Base-by-base conservation (phyloP, 257 asterid species). In the Solanum piurae region DNA sequence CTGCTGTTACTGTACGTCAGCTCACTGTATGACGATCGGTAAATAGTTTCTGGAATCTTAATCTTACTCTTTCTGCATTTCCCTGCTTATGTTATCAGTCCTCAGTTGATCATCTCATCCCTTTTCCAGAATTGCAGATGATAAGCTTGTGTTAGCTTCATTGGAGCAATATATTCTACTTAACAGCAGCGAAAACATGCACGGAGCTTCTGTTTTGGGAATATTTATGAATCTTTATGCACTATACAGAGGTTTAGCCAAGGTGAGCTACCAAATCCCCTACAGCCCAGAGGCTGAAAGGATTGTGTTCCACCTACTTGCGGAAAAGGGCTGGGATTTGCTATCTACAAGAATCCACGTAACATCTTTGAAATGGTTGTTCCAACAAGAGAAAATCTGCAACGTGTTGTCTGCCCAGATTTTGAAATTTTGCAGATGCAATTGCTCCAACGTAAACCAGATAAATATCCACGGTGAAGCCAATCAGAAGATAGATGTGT, bases 261-360 rank as follows among this genome's bases (percentile, higher is more conserved):
- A 95, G 91, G 88, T 90, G 92, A 90, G 91, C 91, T 95, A 93
- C 93, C 98, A 95, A 92, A 92, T 93, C 86, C 95, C 98, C 83
- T 95, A 94, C 89, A 97, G 99, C 89, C 93, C 92, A 72, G 99
- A 95, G 90, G 98, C 98, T 87, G 98, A 97, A 91, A 93, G 89
- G 92, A 92, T 93, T 86, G 91, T 95, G 73, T 95, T 92, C 88
- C 94, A 90, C 83, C 83, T 94, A 84, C 86, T 95, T 89, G 92
- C 90, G 74, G 96, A 95, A 87, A 93, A 91, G 83, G 95, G 91
- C 42, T 95, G 98, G 98, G 94, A 95, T 94, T 93, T 95, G 87
- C 94, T 95, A 88, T 89, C 95, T 66, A 88, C 92, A 40, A 91
- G 93, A 91, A 93, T 95, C 88, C 98, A 94, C 90, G 68, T 90